These are phyloP conservation scores for Closterium sp. DNA, from an alignment of 139 green algal genomes.

Conservation along the genomic window DNA sequence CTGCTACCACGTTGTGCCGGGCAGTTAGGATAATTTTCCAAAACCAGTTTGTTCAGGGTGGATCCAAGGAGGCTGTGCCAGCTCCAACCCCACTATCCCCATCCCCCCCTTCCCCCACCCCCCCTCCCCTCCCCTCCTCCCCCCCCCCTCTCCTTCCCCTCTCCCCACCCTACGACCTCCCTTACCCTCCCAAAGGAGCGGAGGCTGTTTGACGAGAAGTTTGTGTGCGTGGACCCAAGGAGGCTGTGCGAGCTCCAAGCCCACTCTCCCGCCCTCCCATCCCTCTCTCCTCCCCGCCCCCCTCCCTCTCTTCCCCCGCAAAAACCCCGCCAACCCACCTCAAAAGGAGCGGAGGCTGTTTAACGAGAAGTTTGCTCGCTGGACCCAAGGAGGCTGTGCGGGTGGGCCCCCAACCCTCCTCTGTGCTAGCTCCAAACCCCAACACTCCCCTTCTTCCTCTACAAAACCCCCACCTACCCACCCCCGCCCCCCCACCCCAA, in stretches of 20 bases:
- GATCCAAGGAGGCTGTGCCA: not conserved
- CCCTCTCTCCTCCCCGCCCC: too few species aligned
- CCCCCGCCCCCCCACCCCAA: too few species aligned
- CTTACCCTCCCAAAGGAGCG: constrained; percentile 54
- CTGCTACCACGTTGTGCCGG: constrained; percentile 58
- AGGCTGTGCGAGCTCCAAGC: not conserved
- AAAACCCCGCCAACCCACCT: too few species aligned
- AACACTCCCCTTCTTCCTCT: too few species aligned
- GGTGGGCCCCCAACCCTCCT: too few species aligned
- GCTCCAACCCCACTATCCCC: constrained; percentile 4
- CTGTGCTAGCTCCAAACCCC: too few species aligned
- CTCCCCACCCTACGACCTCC: too few species aligned
- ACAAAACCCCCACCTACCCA: too few species aligned
- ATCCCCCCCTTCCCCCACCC: too few species aligned
- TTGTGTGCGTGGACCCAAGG: constrained; percentile 64
- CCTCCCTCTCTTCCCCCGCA: not conserved
- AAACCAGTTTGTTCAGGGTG: too few species aligned
- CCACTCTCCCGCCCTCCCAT: not conserved
- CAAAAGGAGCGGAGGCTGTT: constrained; percentile 66
- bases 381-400: not conserved
- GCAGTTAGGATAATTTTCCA: constrained; percentile 62
- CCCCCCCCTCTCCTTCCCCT: too few species aligned
- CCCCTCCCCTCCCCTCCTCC: too few species aligned
- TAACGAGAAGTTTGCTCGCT: constrained; percentile 59
- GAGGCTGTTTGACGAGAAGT: constrained; percentile 71